Percentiles rank a stretch among this genome's conserved stretches.
Evolutionary conservation across 768 basidiomycete genomes (phyloP).

Genomic region (Naganishia friedmannii): DNA sequence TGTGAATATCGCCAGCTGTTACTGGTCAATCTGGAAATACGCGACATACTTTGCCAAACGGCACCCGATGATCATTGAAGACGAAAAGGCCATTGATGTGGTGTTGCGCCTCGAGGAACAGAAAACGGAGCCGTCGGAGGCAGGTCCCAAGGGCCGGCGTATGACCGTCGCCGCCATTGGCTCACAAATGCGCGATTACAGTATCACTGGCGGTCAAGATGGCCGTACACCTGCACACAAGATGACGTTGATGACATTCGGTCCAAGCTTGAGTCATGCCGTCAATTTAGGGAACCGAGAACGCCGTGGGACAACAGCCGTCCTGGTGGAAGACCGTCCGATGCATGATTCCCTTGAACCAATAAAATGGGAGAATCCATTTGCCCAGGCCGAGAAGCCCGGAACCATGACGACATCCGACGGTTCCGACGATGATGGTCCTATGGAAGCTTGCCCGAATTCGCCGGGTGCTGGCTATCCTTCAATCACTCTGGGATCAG

Average conservation of each 20-base stretch:
- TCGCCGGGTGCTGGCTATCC: background rate
- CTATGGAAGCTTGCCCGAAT: background rate
- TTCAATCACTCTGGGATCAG: background rate
- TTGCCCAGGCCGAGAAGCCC: background rate
- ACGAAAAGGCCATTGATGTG: conserved; percentile 26
- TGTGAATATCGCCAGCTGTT: conserved; percentile 24
- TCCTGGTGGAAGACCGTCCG: background rate
- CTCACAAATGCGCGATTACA: background rate
- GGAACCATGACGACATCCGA: background rate
- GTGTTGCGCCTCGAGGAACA: conserved; percentile 23
- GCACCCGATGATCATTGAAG: conserved; percentile 26
- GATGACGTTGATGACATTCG: conserved; percentile 19
- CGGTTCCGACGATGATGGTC: background rate
- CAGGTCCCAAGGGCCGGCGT: background rate
- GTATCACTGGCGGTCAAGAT: background rate
- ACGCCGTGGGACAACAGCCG: conserved; percentile 5
- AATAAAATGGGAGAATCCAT: background rate
- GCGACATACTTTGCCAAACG: conserved; percentile 25
- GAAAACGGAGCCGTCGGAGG: background rate
- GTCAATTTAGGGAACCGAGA: background rate
- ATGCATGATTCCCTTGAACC: background rate
- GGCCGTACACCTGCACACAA: background rate
- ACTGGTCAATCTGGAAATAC: conserved; percentile 22
- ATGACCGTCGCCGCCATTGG: conserved; percentile 16
- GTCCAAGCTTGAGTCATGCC: background rate